Evolutionary conservation across 2,329 filamentous ascomycete species (phyloP), one percentile per base, ranked within the genome.

Genomic region (Corynespora cassiicola): DNA sequence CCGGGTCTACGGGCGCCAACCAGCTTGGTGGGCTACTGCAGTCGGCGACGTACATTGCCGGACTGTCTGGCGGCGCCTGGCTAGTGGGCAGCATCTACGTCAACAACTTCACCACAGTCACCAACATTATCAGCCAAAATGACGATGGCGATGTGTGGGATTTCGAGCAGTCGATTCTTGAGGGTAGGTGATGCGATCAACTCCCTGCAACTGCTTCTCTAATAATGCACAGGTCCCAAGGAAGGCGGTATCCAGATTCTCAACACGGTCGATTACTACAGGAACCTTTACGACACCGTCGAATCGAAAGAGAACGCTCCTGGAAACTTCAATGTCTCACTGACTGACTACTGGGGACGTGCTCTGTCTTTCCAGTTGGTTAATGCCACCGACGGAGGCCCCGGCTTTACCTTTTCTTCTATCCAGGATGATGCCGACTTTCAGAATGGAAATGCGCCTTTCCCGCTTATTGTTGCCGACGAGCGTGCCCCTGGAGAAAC

Each of bases 331-430:
- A 62, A 68, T 16, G 81, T 80, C 3, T 87, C 88, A 7, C 77
- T 96, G 40, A 96, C 91, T 0, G 91, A 96, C 71, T 90, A 90
- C 66, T 95, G 90, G 75, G 88, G 88, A 18, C 86, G 90, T 41
- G 88, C 88, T 30, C 77, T 96, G n/a, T 85, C 85, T 1, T 95
- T 87, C 69, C 90, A 96, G 70, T 79, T 96, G 31, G 80, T 96
- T 62, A 87, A 92, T 61, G 86, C 81, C 5, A 78, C 77, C 1
- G 71, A 87, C 45, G 91, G 90, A 24, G 90, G 88, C 0, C 82
- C 86, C 12, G 76, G 75, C 10, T 90, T 86, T 58, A 96, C 90
- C 4, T 95, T 85, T 73, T 95, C 89, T 3, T 94, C 88, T 3
- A 87, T 91, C 51, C 80, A 83, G 6, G 60, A 82, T 27, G 76